Percentiles rank a stretch among this genome's conserved stretches.
phyloP scores from a whole-genome alignment of 805 yeast species.

The Saccharomyces cerevisiae region DNA sequence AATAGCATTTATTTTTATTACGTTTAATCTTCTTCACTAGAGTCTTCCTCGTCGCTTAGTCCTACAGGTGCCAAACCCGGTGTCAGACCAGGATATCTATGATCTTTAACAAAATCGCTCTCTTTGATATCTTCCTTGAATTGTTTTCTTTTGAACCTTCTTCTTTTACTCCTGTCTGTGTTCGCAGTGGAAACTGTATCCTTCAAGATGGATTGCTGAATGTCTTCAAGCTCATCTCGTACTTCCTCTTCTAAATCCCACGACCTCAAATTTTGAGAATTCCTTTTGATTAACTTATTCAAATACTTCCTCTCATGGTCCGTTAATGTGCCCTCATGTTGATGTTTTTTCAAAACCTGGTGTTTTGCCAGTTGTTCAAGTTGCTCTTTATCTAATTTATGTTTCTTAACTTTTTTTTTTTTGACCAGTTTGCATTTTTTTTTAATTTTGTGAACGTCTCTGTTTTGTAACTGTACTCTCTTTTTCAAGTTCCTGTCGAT shows the following conservation, averaged over 20 bases:
- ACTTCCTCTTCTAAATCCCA: constrained; percentile 35
- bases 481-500: constrained; percentile 33
- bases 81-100: constrained; percentile 53
- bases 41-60: constrained; percentile 44
- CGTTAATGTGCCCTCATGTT: constrained; percentile 25
- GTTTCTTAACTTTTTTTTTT: constrained; percentile 23
- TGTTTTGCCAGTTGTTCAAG: constrained; percentile 30
- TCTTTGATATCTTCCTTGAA: constrained; percentile 20
- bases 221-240: constrained; percentile 34
- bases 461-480: constrained; percentile 28
- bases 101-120: constrained; percentile 15
- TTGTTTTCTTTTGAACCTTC: constrained; percentile 23
- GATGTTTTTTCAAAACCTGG: constrained; percentile 30
- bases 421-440: constrained; percentile 29
- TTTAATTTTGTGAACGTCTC: constrained; percentile 29
- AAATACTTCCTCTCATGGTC: constrained; percentile 30
- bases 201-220: constrained; percentile 37
- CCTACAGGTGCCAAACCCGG: constrained; percentile 86
- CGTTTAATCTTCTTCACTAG: constrained; percentile 24
- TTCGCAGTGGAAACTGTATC: constrained; percentile 35
- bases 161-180: constrained; percentile 29
- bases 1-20: constrained; percentile 1
- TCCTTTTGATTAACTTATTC: constrained; percentile 31
- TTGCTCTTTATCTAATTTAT: constrained; percentile 12
- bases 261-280: constrained; percentile 33